A percentile compares a stretch with the other conserved stretches of the same genome.
Evolutionary conservation across 2,329 filamentous ascomycete genomes (phyloP).

Genomic region (Apiospora hydei): DNA sequence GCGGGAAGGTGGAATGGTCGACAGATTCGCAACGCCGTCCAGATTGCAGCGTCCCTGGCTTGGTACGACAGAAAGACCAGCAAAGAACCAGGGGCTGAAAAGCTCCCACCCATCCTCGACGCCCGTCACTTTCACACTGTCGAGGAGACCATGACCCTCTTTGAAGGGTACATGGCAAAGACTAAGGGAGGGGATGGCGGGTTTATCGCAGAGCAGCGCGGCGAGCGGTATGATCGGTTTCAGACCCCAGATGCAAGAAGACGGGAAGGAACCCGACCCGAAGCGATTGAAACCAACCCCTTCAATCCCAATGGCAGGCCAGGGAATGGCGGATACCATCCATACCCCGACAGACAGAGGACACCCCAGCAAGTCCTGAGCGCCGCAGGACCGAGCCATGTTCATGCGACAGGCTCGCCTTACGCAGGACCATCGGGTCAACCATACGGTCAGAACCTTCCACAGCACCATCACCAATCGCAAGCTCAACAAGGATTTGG

Average conservation of each 20-base stretch:
- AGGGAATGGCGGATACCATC: not conserved
- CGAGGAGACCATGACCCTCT: conserved; percentile 26
- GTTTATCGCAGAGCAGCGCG: conserved; percentile 25
- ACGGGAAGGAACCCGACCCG: not conserved
- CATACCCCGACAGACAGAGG: not conserved
- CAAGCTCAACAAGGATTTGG: no score
- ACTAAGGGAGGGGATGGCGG: conserved; percentile 24
- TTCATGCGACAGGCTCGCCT: not conserved
- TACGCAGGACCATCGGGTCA: not conserved
- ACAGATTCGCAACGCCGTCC: conserved; percentile 28
- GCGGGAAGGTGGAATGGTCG: conserved; percentile 29
- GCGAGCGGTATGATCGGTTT: conserved; percentile 23
- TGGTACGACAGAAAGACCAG: conserved; percentile 25
- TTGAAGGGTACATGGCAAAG: conserved; percentile 28
- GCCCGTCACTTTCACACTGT: conserved; percentile 24
- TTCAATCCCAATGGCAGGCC: not conserved
- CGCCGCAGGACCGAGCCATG: not conserved
- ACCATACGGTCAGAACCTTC: not conserved
- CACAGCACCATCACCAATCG: not conserved
- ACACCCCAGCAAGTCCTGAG: not conserved
- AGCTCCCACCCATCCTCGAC: not conserved
- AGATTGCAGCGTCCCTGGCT: conserved; percentile 29
- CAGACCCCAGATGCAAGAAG: not conserved
- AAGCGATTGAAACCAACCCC: not conserved
- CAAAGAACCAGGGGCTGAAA: not conserved